These are phyloP conservation scores for Pseudozyma hubeiensis DNA, from an alignment of 1,284 basidiomycete genomes.

Conservation along the genomic window DNA sequence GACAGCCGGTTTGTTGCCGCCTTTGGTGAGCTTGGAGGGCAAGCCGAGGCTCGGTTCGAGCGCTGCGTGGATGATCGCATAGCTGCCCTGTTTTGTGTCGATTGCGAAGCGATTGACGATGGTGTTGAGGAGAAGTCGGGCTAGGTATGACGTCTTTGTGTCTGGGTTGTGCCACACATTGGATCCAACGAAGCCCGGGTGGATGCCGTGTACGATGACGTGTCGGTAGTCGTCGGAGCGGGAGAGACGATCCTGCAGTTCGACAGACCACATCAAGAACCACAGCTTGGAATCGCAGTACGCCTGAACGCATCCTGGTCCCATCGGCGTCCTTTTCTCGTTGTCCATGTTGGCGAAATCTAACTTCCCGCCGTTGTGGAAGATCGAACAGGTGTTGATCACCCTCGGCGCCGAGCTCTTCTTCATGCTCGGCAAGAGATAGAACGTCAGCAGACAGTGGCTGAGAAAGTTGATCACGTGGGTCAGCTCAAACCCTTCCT, in stretches of 20 bases:
- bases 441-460: constrained; percentile 55
- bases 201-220: constrained; percentile 55
- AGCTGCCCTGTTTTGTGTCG: constrained; percentile 43
- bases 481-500: constrained; percentile 59
- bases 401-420: constrained; percentile 41
- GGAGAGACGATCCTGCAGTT: constrained; percentile 54
- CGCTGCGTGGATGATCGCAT: constrained; percentile 49
- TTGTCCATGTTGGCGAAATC: constrained; percentile 61
- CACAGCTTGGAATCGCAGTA: constrained; percentile 59
- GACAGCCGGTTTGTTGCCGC: constrained; percentile 3
- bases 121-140: constrained; percentile 9
- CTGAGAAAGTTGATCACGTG: constrained; percentile 55
- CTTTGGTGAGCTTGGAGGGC: constrained; percentile 13
- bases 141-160: not conserved
- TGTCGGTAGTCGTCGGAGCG: constrained; percentile 52
- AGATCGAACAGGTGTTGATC: constrained; percentile 58
- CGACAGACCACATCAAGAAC: constrained; percentile 58
- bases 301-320: constrained; percentile 40
- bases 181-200: constrained; percentile 53
- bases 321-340: constrained; percentile 39
- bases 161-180: constrained; percentile 56
- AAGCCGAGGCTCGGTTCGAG: constrained; percentile 47
- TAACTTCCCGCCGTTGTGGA: constrained; percentile 53
- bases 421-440: constrained; percentile 50
- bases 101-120: constrained; percentile 22